Evolutionary conservation across 2,329 filamentous ascomycete genomes (phyloP).

Genomic region (Aspergillus sp.): DNA sequence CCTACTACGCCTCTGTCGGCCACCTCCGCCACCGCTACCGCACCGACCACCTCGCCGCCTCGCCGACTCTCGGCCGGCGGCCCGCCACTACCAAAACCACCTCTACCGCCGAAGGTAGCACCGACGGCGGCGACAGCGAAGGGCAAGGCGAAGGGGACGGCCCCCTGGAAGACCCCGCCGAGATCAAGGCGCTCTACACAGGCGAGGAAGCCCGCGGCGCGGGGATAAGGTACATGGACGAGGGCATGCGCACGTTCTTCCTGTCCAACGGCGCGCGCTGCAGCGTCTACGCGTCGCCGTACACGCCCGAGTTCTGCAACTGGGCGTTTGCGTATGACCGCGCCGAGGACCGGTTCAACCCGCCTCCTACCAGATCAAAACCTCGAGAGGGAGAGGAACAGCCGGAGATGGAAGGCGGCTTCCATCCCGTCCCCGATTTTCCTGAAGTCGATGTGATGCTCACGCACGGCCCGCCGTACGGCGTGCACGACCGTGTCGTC

Average conservation of each 20-base stretch:
- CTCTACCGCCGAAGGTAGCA: not conserved
- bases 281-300: slow-evolving; percentile 52
- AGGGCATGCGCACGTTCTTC: slow-evolving; percentile 49
- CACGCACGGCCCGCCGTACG: slow-evolving; percentile 60
- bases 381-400: no score
- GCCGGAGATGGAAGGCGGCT: slow-evolving; percentile 8
- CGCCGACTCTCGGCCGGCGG: slow-evolving; percentile 17
- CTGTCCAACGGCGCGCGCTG: slow-evolving; percentile 49
- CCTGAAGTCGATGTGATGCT: slow-evolving; percentile 56
- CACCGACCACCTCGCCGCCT: slow-evolving; percentile 9
- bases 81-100: not conserved
- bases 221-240: slow-evolving; percentile 56
- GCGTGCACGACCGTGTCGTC: slow-evolving; percentile 48
- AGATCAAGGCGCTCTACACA: slow-evolving; percentile 48
- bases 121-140: not conserved
- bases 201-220: slow-evolving; percentile 42
- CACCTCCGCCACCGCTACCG: slow-evolving; percentile 26
- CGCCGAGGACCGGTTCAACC: slow-evolving; percentile 54
- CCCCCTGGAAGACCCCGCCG: slow-evolving; percentile 17
- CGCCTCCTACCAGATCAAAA: slow-evolving; percentile 19
- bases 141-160: slow-evolving; percentile 11
- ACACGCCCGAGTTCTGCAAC: slow-evolving; percentile 55
- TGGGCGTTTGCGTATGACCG: slow-evolving; percentile 58
- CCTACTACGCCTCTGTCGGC: slow-evolving; percentile 42
- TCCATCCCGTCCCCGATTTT: slow-evolving; percentile 45